phyloP scores from a whole-genome alignment of 768 basidiomycete genomes.

The Piloderma croceum region DNA sequence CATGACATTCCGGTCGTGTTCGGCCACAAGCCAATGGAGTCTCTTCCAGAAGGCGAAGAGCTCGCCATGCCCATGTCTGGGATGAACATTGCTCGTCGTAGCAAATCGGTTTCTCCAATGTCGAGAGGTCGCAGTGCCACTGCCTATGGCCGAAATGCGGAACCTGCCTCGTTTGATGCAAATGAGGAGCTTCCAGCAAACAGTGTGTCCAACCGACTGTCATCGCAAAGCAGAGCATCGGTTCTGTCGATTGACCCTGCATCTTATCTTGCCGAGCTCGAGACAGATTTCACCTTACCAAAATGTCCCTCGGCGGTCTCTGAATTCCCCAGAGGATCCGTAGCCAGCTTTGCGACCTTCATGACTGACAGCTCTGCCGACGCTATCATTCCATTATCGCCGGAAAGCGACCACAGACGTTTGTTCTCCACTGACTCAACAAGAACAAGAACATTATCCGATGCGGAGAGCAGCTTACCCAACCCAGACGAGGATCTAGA shows the following conservation, averaged over 20 bases:
- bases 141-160: too few relatives aligned
- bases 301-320: too few relatives aligned
- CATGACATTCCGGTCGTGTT: slow-evolving; percentile 21
- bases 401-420: slow-evolving; percentile 5
- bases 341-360: slow-evolving; percentile 51
- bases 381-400: slow-evolving; percentile 41
- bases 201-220: too few relatives aligned
- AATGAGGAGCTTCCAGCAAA: too few relatives aligned
- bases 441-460: slow-evolving; percentile 11
- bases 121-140: too few relatives aligned
- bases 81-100: too few relatives aligned
- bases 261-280: slow-evolving; percentile 38
- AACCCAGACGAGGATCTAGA: slow-evolving; percentile 31
- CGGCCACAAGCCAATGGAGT: slow-evolving; percentile 35
- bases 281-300: slow-evolving; percentile 29
- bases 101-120: too few relatives aligned
- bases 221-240: slow-evolving; percentile 43
- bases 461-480: slow-evolving; percentile 8
- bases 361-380: slow-evolving; percentile 55
- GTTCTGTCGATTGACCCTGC: slow-evolving; percentile 32
- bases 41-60: slow-evolving; percentile 49
- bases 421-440: slow-evolving; percentile 11
- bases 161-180: too few relatives aligned
- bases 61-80: too few relatives aligned
- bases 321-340: too few relatives aligned